Base-by-base conservation (phyloP, 192 early-diverging fungal genomes). In the Backusella parvicylindrica region DNA sequence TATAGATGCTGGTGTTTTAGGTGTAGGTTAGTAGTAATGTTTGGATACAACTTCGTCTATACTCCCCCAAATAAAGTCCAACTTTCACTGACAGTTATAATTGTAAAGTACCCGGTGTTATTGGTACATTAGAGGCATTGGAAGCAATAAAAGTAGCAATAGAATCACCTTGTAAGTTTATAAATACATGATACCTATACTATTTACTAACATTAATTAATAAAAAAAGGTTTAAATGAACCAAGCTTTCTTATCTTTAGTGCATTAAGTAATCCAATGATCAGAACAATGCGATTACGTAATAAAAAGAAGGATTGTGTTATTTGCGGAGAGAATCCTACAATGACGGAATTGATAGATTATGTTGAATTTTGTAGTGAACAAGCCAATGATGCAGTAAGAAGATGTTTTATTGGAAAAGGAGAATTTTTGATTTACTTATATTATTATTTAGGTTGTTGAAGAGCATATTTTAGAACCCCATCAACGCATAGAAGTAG, bases 321-420 rank as follows among this genome's bases (percentile, higher is more conserved):
- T 12, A 89, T 95, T n/a, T 99, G 98, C 73, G 95, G 96, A 7
- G 90, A 96, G 28, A 64, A 86, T 0, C 95, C 97, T 5, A 92
- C 89, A 0, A 89, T 98, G 30, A 93, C 84, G 0, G 76, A 90
- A 74, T 83, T 97, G 18, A 92, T 92, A n/a, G 95, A 99, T 73
- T 99, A 99, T 83, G 92, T 92, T 21, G 89, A 92, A 21, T 98
- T 97, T 68, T 99, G 98, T 83, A 93, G 94, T 18, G 77, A 89
- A 7, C 87, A 84, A n/a, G 89, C 93, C 2, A 86, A 85, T 32
- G 95, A 97, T 81, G 92, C 94, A 78, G 90, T 90, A 13, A 78
- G 67, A 37, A 37, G 15, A 6, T 26, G 7, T 8, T 64, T 36
- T 0, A 23, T 28, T 13, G 30, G 28, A 49, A 12, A 3, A 38